Percentiles rank a stretch among this genome's conserved stretches.
phyloP scores from a whole-genome alignment of 768 basidiomycete species.

The Rhodocollybia butyracea region DNA sequence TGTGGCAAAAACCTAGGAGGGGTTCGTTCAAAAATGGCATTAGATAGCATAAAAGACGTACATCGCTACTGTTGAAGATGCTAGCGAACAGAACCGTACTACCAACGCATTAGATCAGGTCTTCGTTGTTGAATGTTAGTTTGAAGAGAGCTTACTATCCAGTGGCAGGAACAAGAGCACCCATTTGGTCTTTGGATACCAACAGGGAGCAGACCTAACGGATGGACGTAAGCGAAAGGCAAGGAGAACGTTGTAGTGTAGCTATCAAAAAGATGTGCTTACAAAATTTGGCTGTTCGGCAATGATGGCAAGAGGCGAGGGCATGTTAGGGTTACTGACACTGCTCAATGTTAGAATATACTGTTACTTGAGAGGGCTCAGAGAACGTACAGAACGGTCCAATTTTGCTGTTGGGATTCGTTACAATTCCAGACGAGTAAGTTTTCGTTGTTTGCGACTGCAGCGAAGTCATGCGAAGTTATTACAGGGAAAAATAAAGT shows the following conservation, averaged over 20 bases:
- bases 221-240: too few relatives aligned
- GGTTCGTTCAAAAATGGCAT: not conserved
- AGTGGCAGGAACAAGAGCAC: conserved; percentile 34
- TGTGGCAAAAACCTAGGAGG: not conserved
- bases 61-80: conserved; percentile 47
- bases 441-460: conserved; percentile 59
- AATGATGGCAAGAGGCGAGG: conserved; percentile 43
- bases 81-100: conserved; percentile 49
- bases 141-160: too few relatives aligned
- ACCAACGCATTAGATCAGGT: too few relatives aligned
- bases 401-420: conserved; percentile 27
- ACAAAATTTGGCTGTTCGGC: conserved; percentile 51
- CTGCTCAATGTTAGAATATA: conserved; percentile 2
- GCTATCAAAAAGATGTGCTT: too few relatives aligned
- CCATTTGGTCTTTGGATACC: conserved; percentile 42
- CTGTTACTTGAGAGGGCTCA: not conserved
- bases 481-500: not conserved
- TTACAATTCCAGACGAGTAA: conserved; percentile 59
- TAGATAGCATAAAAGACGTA: conserved; percentile 27
- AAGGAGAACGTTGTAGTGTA: too few relatives aligned
- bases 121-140: too few relatives aligned
- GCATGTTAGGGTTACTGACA: conserved; percentile 38
- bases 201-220: conserved; percentile 59
- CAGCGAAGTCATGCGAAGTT: not conserved
- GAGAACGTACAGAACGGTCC: conserved; percentile 50